phyloP scores from a whole-genome alignment of 2,329 filamentous ascomycete genomes.

The Bipolaris oryzae region DNA sequence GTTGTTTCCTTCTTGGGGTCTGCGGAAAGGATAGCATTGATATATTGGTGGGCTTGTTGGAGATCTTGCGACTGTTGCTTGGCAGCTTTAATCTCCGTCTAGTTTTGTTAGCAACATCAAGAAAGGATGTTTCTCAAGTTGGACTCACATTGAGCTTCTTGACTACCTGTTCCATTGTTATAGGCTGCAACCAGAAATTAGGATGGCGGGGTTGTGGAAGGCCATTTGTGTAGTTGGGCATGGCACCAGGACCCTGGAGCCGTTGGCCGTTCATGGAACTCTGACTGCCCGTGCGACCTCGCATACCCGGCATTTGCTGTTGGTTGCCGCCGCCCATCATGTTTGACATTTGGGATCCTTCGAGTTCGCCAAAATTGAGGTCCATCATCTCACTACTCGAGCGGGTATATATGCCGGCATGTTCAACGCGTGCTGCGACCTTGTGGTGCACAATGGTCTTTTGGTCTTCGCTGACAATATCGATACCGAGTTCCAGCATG shows the following conservation, averaged over 20 bases:
- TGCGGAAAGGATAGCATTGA: slow-evolving; percentile 76
- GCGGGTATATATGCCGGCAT: slow-evolving; percentile 81
- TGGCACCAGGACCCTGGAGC: slow-evolving; percentile 64
- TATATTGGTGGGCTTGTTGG: slow-evolving; percentile 78
- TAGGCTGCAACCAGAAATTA: slow-evolving; percentile 84
- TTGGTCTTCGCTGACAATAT: slow-evolving; percentile 98
- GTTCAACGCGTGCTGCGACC: slow-evolving; percentile 94
- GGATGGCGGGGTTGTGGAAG: slow-evolving; percentile 75
- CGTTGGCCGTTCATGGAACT: slow-evolving; percentile 69
- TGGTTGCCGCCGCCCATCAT: slow-evolving; percentile 70
- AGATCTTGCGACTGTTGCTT: slow-evolving; percentile 88
- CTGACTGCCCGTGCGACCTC: slow-evolving; percentile 64
- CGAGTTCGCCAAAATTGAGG: slow-evolving; percentile 90
- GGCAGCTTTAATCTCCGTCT: slow-evolving; percentile 91
- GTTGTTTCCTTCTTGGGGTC: slow-evolving; percentile 64
- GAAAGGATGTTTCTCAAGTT: background rate
- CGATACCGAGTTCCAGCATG: slow-evolving; percentile 92
- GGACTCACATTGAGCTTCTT: slow-evolving; percentile 78
- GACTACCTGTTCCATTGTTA: slow-evolving; percentile 93
- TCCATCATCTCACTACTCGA: slow-evolving; percentile 76
- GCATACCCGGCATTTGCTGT: slow-evolving; percentile 67
- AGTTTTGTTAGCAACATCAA: slow-evolving; percentile 20
- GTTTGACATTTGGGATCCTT: slow-evolving; percentile 73
- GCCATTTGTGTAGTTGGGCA: slow-evolving; percentile 60
- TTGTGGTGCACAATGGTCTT: slow-evolving; percentile 99